A percentile compares a stretch with the other conserved stretches of the same genome.
phyloP scores from a whole-genome alignment of 129 eudicot species.

The Flaveria ramosissima region DNA sequence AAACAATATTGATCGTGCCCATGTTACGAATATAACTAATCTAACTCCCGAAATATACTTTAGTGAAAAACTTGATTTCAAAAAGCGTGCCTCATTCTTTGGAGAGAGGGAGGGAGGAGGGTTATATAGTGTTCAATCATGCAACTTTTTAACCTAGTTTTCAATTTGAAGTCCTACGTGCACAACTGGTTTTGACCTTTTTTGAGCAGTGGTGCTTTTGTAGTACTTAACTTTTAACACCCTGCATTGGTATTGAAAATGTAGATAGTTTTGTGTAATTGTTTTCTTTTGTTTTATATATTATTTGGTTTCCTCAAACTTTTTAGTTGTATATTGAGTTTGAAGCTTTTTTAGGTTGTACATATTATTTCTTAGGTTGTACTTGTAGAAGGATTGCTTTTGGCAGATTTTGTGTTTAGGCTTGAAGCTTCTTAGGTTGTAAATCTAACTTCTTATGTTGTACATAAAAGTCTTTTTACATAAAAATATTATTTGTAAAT shows the following conservation, averaged over 20 bases:
- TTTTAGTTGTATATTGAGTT: not conserved
- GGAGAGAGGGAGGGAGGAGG: no score
- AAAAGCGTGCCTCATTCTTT: no score
- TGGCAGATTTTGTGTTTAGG: not conserved
- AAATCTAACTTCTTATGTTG: not conserved
- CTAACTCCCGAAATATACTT: not conserved
- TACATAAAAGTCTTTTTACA: not conserved
- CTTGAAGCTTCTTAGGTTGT: not conserved
- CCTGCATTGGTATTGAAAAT: no score
- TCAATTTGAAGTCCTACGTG: no score
- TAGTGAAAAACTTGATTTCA: not conserved
- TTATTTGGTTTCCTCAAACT: not conserved
- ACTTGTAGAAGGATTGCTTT: not conserved
- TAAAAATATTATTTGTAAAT: not conserved
- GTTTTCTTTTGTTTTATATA: not conserved
- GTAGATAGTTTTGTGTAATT: no score
- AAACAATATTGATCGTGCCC: not conserved
- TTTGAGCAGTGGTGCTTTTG: no score
- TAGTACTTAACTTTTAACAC: no score
- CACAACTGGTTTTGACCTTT: no score
- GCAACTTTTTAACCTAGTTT: no score
- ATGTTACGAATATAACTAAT: not conserved
- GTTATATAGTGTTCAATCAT: no score
- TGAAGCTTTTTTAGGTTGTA: not conserved
- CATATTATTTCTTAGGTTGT: not conserved